Base-by-base conservation (phyloP, 2,329 filamentous ascomycete species). In the Aspergillus calidoustus region DNA sequence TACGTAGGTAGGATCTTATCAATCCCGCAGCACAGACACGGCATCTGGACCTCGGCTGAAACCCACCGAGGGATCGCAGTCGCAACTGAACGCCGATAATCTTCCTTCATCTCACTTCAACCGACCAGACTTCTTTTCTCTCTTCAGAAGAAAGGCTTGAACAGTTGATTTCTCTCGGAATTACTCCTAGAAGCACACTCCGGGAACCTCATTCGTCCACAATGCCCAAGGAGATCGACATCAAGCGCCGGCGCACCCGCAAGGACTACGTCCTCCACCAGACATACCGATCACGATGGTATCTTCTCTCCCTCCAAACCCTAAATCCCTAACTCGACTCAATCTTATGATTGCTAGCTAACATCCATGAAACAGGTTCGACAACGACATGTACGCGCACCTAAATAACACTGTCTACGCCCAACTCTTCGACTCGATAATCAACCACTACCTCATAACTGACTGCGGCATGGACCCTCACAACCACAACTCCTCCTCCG, bases 311-410 rank as follows among this genome's bases (percentile, higher is more conserved):
- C 19, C 19, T 19, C 19, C 19, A 68, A 61, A 64, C 57, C 28
- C 19, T 51, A 22, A 30, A 56, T 1, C 11, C 11, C 13, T 15
- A 41, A 41, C 34, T 5, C 15, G 11, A 41, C 19, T 19, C 19
- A 41, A 4, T 7, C 13, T 5, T 17, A 41, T 15, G 2, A 6
- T 23, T 4, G 31, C 46, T 51, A 48, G 23, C n/a, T 25, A 56
- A 31, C 9, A 48, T 19, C 30, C 6, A 11, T 4, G 11, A 3
- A 59, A 47, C 9, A 93, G 92, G 92, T 89, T 87, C 75, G 93
- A 97, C 78, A 96, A 96, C 74, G 93, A 97, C 80, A 95, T 96
- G 91, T 97, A 95, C 77, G 85, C 91, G 63, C 94, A 98, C 75
- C 87, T 96, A 83, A 97, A 97, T 80, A 97, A 96, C 74, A 91